phyloP scores from a whole-genome alignment of 257 asterid genomes.

The Verbascum thapsus region DNA sequence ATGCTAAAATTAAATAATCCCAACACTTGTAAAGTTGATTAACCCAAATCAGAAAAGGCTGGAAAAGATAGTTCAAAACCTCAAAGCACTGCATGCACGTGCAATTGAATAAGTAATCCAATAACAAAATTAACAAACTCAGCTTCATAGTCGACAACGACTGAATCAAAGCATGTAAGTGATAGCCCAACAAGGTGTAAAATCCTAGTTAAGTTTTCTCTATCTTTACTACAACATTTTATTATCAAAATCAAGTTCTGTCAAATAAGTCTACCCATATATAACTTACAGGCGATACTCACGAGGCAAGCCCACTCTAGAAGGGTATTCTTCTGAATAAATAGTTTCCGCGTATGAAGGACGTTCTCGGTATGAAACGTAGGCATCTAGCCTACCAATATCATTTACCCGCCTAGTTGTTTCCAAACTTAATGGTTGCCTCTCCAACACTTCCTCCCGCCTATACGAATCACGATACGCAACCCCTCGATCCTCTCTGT shows the following conservation, averaged over 20 bases:
- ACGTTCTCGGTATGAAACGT: slow-evolving; percentile 37
- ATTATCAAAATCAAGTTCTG: slow-evolving; percentile 9
- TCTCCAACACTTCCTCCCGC: too few species aligned
- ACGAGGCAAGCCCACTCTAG: slow-evolving; percentile 34
- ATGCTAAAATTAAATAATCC: too few species aligned
- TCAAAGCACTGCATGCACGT: too few species aligned
- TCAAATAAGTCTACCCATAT: neutral
- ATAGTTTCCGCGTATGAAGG: slow-evolving; percentile 38
- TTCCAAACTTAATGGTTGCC: slow-evolving; percentile 25
- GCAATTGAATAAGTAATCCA: neutral
- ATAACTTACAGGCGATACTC: slow-evolving; percentile 36
- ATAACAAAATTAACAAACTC: neutral
- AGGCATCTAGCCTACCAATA: slow-evolving; percentile 35
- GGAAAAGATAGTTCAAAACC: neutral
- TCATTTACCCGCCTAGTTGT: slow-evolving; percentile 35
- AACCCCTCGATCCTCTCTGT: slow-evolving; percentile 32
- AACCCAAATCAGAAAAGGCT: neutral
- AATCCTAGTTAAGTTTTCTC: too few species aligned
- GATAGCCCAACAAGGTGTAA: slow-evolving; percentile 14
- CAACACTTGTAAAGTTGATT: too few species aligned
- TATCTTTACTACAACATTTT: neutral
- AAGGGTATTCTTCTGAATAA: slow-evolving; percentile 37
- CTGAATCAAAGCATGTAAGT: neutral
- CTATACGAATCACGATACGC: slow-evolving; percentile 44
- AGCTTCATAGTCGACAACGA: neutral